Evolutionary conservation across 495 filamentous ascomycete species (phyloP).

Genomic region (Tuber aestivum): DNA sequence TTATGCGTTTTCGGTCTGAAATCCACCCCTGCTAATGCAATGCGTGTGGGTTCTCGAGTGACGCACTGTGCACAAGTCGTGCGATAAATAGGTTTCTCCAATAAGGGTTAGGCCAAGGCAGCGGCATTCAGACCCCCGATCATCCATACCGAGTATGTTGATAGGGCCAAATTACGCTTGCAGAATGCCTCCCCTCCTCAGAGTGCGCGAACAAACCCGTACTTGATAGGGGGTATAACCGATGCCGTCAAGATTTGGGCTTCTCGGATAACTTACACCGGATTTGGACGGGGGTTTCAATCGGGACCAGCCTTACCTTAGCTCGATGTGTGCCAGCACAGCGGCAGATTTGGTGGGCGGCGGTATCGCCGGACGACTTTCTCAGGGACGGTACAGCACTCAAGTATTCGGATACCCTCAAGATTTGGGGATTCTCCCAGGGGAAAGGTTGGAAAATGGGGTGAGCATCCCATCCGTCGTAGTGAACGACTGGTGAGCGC

Average conservation of each 20-base stretch:
- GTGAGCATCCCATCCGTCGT: not conserved
- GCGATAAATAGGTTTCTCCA: not conserved
- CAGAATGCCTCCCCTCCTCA: not conserved
- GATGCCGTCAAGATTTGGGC: not conserved
- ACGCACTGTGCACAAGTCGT: not conserved
- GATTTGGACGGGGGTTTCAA: not conserved
- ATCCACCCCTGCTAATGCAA: not conserved
- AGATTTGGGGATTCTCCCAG: not conserved
- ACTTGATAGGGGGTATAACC: not conserved
- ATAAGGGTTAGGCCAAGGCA: not conserved
- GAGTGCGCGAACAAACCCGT: not conserved
- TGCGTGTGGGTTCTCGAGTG: not conserved
- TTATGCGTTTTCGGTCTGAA: not conserved
- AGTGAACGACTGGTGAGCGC: not conserved
- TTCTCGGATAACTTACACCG: not conserved
- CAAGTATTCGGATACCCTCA: too few relatives aligned
- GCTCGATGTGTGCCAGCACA: not conserved
- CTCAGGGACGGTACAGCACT: not conserved
- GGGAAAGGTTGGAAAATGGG: not conserved
- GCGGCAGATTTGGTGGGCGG: not conserved
- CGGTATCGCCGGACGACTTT: not conserved
- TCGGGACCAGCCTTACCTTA: not conserved
- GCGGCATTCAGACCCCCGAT: not conserved
- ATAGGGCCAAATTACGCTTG: not conserved
- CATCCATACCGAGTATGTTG: not conserved